These are phyloP conservation scores for Colletotrichum sp. DNA, from an alignment of 2,329 filamentous ascomycete species.

Conservation along the genomic window DNA sequence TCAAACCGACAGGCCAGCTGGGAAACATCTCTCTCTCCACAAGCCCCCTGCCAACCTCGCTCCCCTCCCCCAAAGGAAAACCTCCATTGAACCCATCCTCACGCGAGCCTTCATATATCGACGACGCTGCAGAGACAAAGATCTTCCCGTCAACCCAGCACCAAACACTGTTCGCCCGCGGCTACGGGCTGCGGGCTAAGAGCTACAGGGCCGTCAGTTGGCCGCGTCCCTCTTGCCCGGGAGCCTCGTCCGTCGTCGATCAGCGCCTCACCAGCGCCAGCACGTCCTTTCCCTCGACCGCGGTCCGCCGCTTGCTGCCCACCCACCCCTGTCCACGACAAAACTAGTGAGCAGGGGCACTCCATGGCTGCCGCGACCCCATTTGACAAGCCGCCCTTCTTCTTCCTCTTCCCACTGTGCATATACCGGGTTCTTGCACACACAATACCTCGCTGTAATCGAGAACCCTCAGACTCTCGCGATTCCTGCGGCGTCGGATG, in stretches of 20 bases:
- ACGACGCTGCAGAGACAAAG: not conserved
- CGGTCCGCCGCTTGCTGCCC: not conserved
- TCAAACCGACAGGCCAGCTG: not conserved
- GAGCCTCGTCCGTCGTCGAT: not conserved
- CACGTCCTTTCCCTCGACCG: not conserved
- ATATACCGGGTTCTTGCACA: not conserved
- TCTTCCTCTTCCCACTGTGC: not conserved
- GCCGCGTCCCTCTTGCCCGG: not conserved
- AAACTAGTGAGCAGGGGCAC: slow-evolving; percentile 3
- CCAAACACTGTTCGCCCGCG: not conserved
- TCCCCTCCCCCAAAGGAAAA: not conserved
- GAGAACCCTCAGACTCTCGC: not conserved
- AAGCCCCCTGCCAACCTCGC: not conserved
- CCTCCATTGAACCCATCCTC: not conserved
- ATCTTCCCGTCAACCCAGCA: not conserved
- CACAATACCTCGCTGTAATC: not conserved
- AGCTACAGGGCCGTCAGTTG: not conserved
- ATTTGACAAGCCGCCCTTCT: slow-evolving; percentile 4
- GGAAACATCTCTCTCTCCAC: not conserved
- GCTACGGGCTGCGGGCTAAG: not conserved
- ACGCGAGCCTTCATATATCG: not conserved
- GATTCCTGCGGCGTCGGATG: not conserved
- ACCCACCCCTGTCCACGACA: slow-evolving; percentile 5
- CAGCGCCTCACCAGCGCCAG: not conserved
- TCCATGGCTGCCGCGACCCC: slow-evolving; percentile 9